phyloP scores from a whole-genome alignment of 1,284 basidiomycete species.

The Baeospora myosura region DNA sequence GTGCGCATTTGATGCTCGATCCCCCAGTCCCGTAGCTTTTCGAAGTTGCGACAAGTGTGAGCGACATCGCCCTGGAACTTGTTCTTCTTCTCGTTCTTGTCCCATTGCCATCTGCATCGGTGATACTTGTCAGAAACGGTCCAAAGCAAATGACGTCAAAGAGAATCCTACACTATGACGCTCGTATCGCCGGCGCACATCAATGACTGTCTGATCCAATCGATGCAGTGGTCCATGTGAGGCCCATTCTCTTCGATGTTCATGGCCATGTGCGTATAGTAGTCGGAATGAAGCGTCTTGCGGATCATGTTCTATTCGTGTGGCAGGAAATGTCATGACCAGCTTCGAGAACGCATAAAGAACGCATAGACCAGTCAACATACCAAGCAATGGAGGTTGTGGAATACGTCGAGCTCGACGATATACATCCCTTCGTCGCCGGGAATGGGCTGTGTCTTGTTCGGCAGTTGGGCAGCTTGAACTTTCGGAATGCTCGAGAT shows the following conservation, averaged over 20 bases:
- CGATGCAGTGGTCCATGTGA: slow-evolving; percentile 15
- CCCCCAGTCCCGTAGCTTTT: slow-evolving; percentile 5
- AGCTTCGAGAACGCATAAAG: neutral
- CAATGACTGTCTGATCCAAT: slow-evolving; percentile 15
- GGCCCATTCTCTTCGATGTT: slow-evolving; percentile 9
- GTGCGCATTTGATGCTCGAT: neutral
- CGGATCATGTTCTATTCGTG: slow-evolving; percentile 2
- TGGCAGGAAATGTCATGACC: neutral
- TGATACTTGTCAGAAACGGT: neutral
- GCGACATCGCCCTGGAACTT: slow-evolving; percentile 2
- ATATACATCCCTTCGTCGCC: slow-evolving; percentile 9
- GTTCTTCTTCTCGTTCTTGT: neutral
- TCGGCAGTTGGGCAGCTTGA: slow-evolving; percentile 8
- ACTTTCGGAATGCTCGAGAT: slow-evolving; percentile 1
- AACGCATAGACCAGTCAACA: neutral
- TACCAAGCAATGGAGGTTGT: slow-evolving; percentile 15
- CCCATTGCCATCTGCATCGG: slow-evolving; percentile 8
- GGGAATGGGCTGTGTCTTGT: slow-evolving; percentile 11
- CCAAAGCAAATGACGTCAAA: neutral
- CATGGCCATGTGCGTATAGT: slow-evolving; percentile 14
- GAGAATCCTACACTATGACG: slow-evolving; percentile 10
- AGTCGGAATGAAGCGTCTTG: slow-evolving; percentile 10
- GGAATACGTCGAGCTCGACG: slow-evolving; percentile 12
- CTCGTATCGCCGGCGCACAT: slow-evolving; percentile 13
- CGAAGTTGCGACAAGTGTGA: slow-evolving; percentile 8